Base-by-base conservation (phyloP, 345 rosid genomes). In the Kandelia obovata region DNA sequence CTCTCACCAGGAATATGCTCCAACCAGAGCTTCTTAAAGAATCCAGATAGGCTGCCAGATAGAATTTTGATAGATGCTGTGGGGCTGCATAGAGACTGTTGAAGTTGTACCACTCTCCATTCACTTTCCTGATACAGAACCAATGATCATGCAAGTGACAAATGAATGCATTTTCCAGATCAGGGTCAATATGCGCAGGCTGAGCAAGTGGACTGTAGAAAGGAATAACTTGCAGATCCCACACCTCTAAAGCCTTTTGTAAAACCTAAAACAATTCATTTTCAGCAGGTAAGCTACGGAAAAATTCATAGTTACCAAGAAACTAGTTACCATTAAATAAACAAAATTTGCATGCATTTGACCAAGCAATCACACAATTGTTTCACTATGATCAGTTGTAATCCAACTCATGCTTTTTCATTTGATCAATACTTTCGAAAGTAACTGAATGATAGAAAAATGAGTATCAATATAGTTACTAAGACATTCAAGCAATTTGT, bases 111-210 rank as follows among this genome's bases (percentile, higher is more conserved):
- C 98, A 90, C 59, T 95, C 99, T 7, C 89, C 89, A 31, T 84
- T 87, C 68, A 87, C 97, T 80, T 90, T 88, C 78, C 96, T 81
- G 72, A 90, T 92, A 74, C 96, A 92, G 75, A 92, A 92, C 97
- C 97, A 90, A 66, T 95, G 97, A 79, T 95, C 92, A 69, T 88
- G 99, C 85, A 95, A 77, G 75, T 95, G 99, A 67, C 97, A 95
- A 58, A 95, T 87, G 66, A 95, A 95, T 19, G 96, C 97, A 26
- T 81, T 88, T 78, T 88, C 96, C 62, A 75, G 83, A 80, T 90
- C 99, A 0, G 99, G 98, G 77, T 90, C 96, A 27, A 86, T 73
- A 82, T 90, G 98, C 0, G 98, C 96, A 31, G 96, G 91, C 82
- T 87, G 96, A 8, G 98, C 99, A 34, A 80, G 84, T 6, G 96